Conservation (phyloP, 257 asterid genomes). For the Gentiana straminea region DNA sequence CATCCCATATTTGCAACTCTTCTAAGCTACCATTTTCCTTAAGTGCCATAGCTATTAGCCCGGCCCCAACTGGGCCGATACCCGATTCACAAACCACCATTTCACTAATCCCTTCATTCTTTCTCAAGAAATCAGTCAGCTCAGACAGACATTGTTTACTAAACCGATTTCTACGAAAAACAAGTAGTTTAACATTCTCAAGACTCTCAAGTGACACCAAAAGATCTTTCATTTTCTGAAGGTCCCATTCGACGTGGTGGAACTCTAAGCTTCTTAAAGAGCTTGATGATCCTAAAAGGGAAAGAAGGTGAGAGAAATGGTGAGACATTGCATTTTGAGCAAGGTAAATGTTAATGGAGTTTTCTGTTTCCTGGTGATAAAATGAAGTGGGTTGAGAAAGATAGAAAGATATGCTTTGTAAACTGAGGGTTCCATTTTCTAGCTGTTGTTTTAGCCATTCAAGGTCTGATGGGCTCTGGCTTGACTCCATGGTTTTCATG, state of each 20-base stretch:
- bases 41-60: conserved; percentile 45
- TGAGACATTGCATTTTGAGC: conserved; percentile 15
- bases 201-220: conserved; percentile 23
- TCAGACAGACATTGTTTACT: conserved; percentile 34
- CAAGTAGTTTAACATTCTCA: conserved; percentile 29
- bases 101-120: conserved; percentile 33
- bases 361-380: conserved; percentile 48
- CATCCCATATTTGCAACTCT: conserved; percentile 71
- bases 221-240: conserved; percentile 28
- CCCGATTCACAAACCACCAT: conserved; percentile 52
- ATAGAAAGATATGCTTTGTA: conserved; percentile 45
- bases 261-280: conserved; percentile 47
- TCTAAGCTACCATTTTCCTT: conserved; percentile 40
- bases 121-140: conserved; percentile 33
- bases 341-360: conserved; percentile 40
- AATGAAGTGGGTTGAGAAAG: conserved; percentile 39
- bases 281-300: conserved; percentile 18
- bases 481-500: conserved; percentile 22
- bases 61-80: conserved; percentile 57
- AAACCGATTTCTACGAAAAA: conserved; percentile 46
- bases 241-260: conserved; percentile 56
- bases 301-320: conserved; percentile 41
- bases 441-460: conserved; percentile 40
- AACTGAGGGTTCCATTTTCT: conserved; percentile 25
- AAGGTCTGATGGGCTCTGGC: conserved; percentile 31